Conservation (phyloP, 2,329 filamentous ascomycete genomes). For the Paraconiothyrium brasiliense region DNA sequence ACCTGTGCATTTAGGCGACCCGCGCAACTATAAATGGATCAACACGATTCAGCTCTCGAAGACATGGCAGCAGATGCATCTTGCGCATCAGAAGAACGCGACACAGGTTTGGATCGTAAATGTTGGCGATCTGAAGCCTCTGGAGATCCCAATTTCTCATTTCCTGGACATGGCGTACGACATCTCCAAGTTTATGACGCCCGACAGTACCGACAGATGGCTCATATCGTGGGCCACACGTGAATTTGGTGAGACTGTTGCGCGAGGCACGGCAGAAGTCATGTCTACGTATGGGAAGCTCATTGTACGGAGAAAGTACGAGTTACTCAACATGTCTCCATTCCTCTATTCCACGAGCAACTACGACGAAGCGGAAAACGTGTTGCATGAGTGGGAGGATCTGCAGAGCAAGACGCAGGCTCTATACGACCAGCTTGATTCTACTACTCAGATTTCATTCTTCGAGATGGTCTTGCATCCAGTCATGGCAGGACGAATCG, state of each 20-base stretch:
- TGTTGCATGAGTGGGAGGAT: constrained; percentile 62
- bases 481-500: constrained; percentile 62
- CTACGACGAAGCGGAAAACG: constrained; percentile 67
- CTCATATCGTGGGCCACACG: constrained; percentile 64
- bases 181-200: constrained; percentile 61
- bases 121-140: constrained; percentile 69
- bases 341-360: constrained; percentile 63
- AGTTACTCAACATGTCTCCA: constrained; percentile 64
- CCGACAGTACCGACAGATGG: constrained; percentile 55
- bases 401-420: constrained; percentile 62
- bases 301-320: constrained; percentile 65
- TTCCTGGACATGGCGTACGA: constrained; percentile 74
- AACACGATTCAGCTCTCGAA: constrained; percentile 71
- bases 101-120: constrained; percentile 72
- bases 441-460: constrained; percentile 63
- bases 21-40: constrained; percentile 65
- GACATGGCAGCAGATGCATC: constrained; percentile 70
- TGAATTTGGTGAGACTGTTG: constrained; percentile 62
- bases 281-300: constrained; percentile 65
- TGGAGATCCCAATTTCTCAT: constrained; percentile 65
- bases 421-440: constrained; percentile 62
- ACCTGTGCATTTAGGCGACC: constrained; percentile 39
- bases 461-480: constrained; percentile 69
- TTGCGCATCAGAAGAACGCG: constrained; percentile 65
- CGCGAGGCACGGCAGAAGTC: constrained; percentile 58